Conservation (phyloP, 2,329 filamentous ascomycete species). For the Nemania diffusa region DNA sequence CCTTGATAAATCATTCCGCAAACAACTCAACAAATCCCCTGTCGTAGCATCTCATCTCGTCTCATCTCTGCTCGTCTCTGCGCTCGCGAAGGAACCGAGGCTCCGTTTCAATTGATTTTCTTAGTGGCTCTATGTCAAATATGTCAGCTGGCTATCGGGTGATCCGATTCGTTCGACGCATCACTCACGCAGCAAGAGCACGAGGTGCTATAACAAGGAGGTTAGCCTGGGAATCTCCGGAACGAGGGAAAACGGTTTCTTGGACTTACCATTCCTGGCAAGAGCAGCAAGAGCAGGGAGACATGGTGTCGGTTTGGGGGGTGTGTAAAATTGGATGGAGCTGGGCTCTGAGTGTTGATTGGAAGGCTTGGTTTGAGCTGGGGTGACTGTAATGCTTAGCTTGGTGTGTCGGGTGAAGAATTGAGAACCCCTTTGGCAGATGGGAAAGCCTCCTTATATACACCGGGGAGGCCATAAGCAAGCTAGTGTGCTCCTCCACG, state of each 20-base stretch:
- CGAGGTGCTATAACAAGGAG: conserved; percentile 12
- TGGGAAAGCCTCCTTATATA: conserved; percentile 13
- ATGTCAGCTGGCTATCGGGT: background rate
- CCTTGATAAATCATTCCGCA: background rate
- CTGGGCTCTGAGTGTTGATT: conserved; percentile 20
- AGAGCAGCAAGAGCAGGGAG: conserved; percentile 23
- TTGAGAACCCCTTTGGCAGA: conserved; percentile 24
- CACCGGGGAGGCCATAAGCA: conserved; percentile 1
- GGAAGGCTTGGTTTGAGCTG: conserved; percentile 5
- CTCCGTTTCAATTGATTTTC: background rate
- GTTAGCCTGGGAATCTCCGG: background rate
- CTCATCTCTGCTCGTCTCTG: background rate
- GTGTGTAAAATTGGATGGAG: conserved; percentile 16
- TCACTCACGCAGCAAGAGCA: conserved; percentile 27
- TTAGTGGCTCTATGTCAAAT: conserved; percentile 20
- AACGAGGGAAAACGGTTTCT: background rate
- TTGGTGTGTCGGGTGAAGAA: conserved; percentile 11
- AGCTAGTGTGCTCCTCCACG: background rate
- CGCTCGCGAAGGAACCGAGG: background rate
- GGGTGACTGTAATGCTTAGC: conserved; percentile 5
- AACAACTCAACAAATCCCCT: background rate
- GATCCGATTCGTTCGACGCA: background rate
- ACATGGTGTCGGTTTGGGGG: conserved; percentile 18
- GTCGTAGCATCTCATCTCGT: too few relatives aligned
- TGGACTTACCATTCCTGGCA: conserved; percentile 19